These are phyloP conservation scores for Colletotrichum limetticola DNA, from an alignment of 2,329 filamentous ascomycete genomes.

Conservation along the genomic window DNA sequence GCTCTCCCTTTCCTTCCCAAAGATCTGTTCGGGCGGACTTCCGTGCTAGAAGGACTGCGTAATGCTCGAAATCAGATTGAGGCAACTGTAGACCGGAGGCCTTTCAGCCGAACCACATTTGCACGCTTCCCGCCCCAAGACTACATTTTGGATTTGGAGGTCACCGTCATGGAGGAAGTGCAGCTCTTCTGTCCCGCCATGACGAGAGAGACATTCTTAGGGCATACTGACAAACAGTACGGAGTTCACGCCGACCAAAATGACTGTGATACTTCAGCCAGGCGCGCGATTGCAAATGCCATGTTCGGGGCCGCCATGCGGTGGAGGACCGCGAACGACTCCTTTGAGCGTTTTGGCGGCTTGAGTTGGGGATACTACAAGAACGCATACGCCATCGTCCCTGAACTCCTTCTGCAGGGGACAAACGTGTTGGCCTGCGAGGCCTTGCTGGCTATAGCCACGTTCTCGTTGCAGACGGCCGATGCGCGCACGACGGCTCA, in stretches of 20 bases:
- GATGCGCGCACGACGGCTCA: constrained; percentile 8
- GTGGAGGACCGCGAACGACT: constrained; percentile 24
- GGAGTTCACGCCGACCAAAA: not conserved
- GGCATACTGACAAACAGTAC: constrained; percentile 5
- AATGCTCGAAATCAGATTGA: not conserved
- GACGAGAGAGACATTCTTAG: not conserved
- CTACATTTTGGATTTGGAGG: constrained; percentile 9
- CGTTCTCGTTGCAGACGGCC: constrained; percentile 19
- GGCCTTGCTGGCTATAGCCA: constrained; percentile 23
- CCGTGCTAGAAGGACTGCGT: not conserved
- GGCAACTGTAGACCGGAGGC: not conserved
- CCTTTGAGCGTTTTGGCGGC: not conserved
- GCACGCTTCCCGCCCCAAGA: constrained; percentile 5
- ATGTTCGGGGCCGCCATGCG: constrained; percentile 14
- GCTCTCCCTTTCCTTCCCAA: not conserved
- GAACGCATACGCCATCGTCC: constrained; percentile 23
- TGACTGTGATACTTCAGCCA: not conserved
- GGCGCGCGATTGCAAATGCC: constrained; percentile 18
- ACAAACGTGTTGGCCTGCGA: constrained; percentile 5
- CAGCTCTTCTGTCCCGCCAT: constrained; percentile 19
- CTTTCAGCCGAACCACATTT: not conserved
- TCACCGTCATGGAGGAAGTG: constrained; percentile 13
- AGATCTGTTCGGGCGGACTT: not conserved
- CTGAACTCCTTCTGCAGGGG: constrained; percentile 11
- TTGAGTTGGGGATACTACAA: constrained; percentile 28